These are phyloP conservation scores for Acanthamoeba lenticulata DNA, from an alignment of 208 protist species.

Conservation along the genomic window DNA sequence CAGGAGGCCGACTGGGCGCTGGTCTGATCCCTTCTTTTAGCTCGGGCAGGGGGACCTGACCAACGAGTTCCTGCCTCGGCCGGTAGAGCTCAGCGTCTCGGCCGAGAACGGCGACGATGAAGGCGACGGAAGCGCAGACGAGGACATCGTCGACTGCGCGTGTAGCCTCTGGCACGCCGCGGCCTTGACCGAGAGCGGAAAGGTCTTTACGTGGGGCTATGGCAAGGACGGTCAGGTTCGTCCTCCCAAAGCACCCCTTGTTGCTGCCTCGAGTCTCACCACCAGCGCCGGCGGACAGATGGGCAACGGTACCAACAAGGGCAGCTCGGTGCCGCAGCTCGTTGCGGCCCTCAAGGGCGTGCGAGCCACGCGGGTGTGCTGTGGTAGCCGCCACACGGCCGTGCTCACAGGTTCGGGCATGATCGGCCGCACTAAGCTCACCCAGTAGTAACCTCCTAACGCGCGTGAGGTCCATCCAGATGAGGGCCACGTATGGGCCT, in stretches of 20 bases:
- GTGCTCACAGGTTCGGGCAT: neutral
- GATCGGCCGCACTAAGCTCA: neutral
- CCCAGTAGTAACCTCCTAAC: neutral
- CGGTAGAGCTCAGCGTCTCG: neutral
- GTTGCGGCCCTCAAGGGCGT: neutral
- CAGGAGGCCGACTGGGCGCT: too few relatives aligned
- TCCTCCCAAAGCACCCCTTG: neutral
- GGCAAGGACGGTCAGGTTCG: conserved; percentile 1
- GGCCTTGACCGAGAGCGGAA: neutral
- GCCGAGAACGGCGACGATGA: neutral
- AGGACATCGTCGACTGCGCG: neutral
- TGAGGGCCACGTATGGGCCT: neutral
- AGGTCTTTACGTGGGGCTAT: neutral
- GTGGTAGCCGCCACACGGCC: neutral
- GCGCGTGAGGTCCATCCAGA: neutral
- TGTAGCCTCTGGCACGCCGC: conserved; percentile 7
- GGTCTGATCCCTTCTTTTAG: too few relatives aligned
- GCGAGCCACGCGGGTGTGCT: neutral
- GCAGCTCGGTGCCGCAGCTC: neutral
- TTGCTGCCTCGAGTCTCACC: neutral
- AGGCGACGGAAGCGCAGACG: neutral
- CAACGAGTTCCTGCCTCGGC: conserved; percentile 23
- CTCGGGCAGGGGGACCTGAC: neutral
- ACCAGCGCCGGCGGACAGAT: neutral
- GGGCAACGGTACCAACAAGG: neutral